Base-by-base conservation (phyloP, 192 early-diverging fungal species). In the Coemansia sp. region DNA sequence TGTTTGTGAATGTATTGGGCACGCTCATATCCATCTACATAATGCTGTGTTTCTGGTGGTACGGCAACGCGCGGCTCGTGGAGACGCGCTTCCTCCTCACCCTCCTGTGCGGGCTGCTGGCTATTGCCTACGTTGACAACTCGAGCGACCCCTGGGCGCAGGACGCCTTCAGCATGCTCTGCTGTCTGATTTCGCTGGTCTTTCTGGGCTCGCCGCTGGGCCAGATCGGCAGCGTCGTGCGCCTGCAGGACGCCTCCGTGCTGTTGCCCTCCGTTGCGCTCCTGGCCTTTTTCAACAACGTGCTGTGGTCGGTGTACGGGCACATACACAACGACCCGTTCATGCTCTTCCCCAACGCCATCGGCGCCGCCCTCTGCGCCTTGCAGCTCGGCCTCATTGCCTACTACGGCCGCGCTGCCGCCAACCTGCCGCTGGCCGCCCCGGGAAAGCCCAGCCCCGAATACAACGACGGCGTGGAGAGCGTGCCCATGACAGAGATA, bases 191-290 rank as follows among this genome's bases (percentile, higher is more conserved):
- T 57, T 63, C 73, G 54, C 27, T 81, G 59, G 39, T 75, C 19
- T 75, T 81, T 45, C 31, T 81, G 53, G 78, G 56, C 19, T 68
- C 78, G 35, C 78, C 78, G 62, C 37, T 81, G 24, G 53, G 73
- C 46, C 78, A 75, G 63, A 69, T 75, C 16, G 73, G 73, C 4
- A 61, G 45, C 9, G 78, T 81, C 6, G 57, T 81, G 0, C 40
- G 51, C 10, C 4, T 51, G 17, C 29, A 62, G 1, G 73, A 81
- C 41, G 78, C 78, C 0, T 81, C 78, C 4, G 78, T 81, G 53
- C 59, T 81, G 64, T 42, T 81, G 69, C 78, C 78, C 19, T 66
- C 67, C 2, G 64, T 81, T 1, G 67, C 78, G 0, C 44, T 29
- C 3, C 59, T 81, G 50, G 78, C 78, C 0, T 66, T 81, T 19